phyloP scores from a whole-genome alignment of 495 filamentous ascomycete species.

The Penicillium lividum region DNA sequence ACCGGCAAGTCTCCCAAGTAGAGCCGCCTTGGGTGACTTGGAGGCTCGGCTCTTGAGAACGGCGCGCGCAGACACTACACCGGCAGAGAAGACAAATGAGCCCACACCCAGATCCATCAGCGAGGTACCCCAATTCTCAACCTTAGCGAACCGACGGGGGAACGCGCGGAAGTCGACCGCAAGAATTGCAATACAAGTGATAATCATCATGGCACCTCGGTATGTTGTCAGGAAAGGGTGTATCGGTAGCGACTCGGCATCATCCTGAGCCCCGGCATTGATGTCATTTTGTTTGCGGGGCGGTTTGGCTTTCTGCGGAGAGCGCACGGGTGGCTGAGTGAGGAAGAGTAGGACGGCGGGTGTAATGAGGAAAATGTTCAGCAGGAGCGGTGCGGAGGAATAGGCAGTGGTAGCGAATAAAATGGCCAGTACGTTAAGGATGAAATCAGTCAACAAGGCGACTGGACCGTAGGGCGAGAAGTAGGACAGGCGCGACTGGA shows the following conservation, averaged over 20 bases:
- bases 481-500: slow-evolving; percentile 83
- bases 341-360: slow-evolving; percentile 66
- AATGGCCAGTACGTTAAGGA: slow-evolving; percentile 79
- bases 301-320: slow-evolving; percentile 57
- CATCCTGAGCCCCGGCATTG: slow-evolving; percentile 25
- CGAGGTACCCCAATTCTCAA: slow-evolving; percentile 96
- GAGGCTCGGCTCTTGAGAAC: slow-evolving; percentile 68
- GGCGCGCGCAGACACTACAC: slow-evolving; percentile 87
- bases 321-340: slow-evolving; percentile 40
- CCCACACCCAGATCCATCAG: slow-evolving; percentile 98
- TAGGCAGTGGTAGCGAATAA: slow-evolving; percentile 88
- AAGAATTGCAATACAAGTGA: slow-evolving; percentile 91
- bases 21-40: slow-evolving; percentile 34
- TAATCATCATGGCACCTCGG: slow-evolving; percentile 86
- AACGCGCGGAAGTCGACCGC: slow-evolving; percentile 95
- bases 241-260: slow-evolving; percentile 62
- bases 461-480: slow-evolving; percentile 73
- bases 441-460: slow-evolving; percentile 74
- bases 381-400: slow-evolving; percentile 68
- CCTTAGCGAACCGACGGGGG: slow-evolving; percentile 93
- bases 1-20: slow-evolving; percentile 55
- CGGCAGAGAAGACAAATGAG: slow-evolving; percentile 94
- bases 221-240: slow-evolving; percentile 93
- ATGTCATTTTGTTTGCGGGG: slow-evolving; percentile 47
- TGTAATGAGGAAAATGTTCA: slow-evolving; percentile 72